Conservation (phyloP, 176 grass and related monocot genomes). For the Aegilops tauschii region DNA sequence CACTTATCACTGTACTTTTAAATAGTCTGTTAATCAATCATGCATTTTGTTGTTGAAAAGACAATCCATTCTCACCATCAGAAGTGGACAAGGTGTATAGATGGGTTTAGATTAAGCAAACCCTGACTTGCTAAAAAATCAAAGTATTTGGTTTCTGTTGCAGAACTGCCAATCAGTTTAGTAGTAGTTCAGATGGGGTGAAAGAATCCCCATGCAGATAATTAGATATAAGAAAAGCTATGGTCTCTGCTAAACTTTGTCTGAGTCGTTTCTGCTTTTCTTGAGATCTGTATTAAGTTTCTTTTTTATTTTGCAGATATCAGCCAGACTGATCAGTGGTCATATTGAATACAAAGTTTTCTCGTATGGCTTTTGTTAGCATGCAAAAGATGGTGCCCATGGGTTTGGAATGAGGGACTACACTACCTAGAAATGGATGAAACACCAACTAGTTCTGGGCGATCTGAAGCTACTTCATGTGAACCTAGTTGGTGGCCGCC, state of each 20-base stretch:
- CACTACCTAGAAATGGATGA: slow-evolving; percentile 67
- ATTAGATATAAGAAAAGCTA: slow-evolving; percentile 13
- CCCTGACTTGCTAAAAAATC: background rate
- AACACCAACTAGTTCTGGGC: slow-evolving; percentile 53
- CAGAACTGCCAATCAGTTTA: background rate
- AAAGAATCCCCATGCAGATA: slow-evolving; percentile 1
- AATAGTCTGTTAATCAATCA: background rate
- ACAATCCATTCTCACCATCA: background rate
- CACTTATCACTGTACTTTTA: background rate
- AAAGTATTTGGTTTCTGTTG: background rate
- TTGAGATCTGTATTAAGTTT: slow-evolving; percentile 17
- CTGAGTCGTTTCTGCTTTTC: slow-evolving; percentile 18
- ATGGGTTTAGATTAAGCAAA: slow-evolving; percentile 5
- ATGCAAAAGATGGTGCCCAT: slow-evolving; percentile 28
- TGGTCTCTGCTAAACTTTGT: background rate
- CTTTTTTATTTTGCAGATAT: slow-evolving; percentile 36
- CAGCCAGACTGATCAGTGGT: slow-evolving; percentile 10
- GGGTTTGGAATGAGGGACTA: slow-evolving; percentile 28
- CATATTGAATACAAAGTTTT: background rate
- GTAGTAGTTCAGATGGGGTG: background rate
- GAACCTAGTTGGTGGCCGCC: slow-evolving; percentile 76
- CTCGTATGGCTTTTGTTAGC: slow-evolving; percentile 4
- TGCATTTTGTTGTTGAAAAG: slow-evolving; percentile 6
- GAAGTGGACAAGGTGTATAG: background rate
- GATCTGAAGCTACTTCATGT: slow-evolving; percentile 58